A percentile compares a stretch with the other conserved stretches of the same genome.
Conservation (phyloP, 306 rosid species). For the Astragalus glycyphyllos region DNA sequence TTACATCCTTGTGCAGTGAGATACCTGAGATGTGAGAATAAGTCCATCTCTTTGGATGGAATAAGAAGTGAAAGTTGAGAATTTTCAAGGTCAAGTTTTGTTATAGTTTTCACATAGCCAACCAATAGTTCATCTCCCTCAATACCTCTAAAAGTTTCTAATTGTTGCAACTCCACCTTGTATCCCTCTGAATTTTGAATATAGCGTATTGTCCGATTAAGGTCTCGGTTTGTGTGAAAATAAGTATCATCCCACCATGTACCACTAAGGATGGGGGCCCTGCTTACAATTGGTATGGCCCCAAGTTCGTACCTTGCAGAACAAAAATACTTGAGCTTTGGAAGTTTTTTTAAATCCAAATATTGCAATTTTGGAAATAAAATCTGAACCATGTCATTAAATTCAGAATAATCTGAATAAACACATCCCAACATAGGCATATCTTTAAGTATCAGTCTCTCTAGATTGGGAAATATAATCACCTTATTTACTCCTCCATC, state of each 20-base stretch:
- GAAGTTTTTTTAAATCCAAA: accelerated
- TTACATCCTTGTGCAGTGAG: not conserved
- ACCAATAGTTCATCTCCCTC: conserved; percentile 1
- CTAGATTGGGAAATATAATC: conserved; percentile 1
- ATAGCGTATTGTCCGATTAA: conserved; percentile 29
- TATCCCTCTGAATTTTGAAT: not conserved
- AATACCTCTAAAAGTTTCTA: conserved; percentile 12
- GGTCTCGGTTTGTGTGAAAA: not conserved
- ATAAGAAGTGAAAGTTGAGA: too few relatives aligned
- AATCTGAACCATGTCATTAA: not conserved
- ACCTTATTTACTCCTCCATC: not conserved
- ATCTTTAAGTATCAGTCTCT: accelerated
- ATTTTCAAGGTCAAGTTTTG: accelerated
- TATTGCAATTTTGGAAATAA: not conserved
- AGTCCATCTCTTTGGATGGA: conserved; percentile 19
- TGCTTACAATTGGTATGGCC: not conserved
- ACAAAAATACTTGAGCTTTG: conserved; percentile 15
- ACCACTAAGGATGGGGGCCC: conserved; percentile 6
- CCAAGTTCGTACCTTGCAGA: too few relatives aligned
- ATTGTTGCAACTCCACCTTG: conserved; percentile 9
- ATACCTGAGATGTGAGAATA: not conserved
- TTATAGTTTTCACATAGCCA: not conserved
- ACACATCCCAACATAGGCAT: not conserved
- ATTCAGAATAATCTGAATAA: not conserved
- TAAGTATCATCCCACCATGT: accelerated